A percentile compares a stretch with the other conserved stretches of the same genome.
Conservation (phyloP, 2,329 filamentous ascomycete species). For the Fusarium sp. region DNA sequence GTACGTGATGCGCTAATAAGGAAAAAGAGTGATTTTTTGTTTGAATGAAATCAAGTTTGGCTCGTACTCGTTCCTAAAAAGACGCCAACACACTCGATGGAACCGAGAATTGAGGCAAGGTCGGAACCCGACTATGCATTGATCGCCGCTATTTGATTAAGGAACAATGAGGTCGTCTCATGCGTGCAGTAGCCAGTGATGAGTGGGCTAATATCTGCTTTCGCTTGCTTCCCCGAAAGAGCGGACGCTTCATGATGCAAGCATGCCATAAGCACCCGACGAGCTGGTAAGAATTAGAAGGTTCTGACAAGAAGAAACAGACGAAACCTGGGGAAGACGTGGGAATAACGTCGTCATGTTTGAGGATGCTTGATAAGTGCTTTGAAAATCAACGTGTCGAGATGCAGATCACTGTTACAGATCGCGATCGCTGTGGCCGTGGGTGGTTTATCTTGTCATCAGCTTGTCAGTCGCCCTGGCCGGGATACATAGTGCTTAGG, state of each 20-base stretch:
- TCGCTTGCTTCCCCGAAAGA: not conserved
- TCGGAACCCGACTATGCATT: not conserved
- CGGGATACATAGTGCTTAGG: slow-evolving; percentile 3
- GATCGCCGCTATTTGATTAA: not conserved
- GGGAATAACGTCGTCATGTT: not conserved
- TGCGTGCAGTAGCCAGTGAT: not conserved
- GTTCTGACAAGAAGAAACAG: not conserved
- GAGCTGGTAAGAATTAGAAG: not conserved
- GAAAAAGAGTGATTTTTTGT: not conserved
- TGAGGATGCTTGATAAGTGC: slow-evolving; percentile 26
- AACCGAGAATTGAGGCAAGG: not conserved
- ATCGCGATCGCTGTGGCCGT: not conserved
- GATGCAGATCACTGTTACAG: slow-evolving; percentile 18
- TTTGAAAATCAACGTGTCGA: slow-evolving; percentile 6
- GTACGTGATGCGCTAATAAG: not conserved
- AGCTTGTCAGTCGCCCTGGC: not conserved
- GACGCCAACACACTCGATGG: not conserved
- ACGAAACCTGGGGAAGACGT: not conserved
- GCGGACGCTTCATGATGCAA: not conserved
- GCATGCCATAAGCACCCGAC: slow-evolving; percentile 8
- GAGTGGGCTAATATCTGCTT: not conserved
- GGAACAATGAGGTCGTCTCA: not conserved
- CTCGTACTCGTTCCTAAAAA: not conserved
- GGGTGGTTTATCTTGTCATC: not conserved
- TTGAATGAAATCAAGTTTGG: not conserved